Conservation (phyloP, 129 eudicot species). For the Flaveria sonorensis region DNA sequence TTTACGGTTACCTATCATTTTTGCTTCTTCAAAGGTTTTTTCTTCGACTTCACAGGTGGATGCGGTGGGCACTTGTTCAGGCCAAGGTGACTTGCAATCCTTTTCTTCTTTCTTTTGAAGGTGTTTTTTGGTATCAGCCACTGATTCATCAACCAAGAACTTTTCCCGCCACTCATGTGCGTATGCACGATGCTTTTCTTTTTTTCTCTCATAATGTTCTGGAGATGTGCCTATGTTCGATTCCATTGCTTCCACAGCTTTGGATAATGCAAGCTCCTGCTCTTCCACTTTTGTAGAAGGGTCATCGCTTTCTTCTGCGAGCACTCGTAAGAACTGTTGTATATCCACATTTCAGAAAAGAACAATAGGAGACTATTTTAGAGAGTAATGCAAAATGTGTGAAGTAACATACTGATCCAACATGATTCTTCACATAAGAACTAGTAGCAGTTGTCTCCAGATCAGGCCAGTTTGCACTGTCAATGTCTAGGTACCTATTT, state of each 20-base stretch:
- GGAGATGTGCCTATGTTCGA: conserved; percentile 53
- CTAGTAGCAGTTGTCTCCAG: conserved; percentile 72
- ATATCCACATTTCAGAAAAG: conserved; percentile 24
- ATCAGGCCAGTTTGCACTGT: conserved; percentile 71
- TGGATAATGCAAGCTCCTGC: conserved; percentile 67
- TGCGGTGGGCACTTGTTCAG: conserved; percentile 39
- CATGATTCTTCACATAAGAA: conserved; percentile 63
- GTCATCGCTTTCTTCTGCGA: conserved; percentile 58
- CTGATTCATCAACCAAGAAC: conserved; percentile 42
- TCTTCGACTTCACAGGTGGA: conserved; percentile 46
- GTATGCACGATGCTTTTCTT: conserved; percentile 70
- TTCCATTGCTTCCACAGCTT: conserved; percentile 71
- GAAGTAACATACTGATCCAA: conserved; percentile 73
- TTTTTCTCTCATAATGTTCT: conserved; percentile 45
- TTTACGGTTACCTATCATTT: conserved; percentile 57
- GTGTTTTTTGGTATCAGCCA: conserved; percentile 37
- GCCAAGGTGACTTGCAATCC: conserved; percentile 30
- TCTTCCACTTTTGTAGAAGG: conserved; percentile 53
- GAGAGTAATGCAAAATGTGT: neutral
- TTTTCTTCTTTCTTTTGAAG: conserved; percentile 45
- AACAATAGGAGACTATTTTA: neutral
- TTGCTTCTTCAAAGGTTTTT: conserved; percentile 67
- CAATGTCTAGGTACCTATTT: conserved; percentile 72
- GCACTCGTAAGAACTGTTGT: conserved; percentile 67
- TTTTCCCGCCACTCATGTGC: conserved; percentile 73